Percentiles rank a stretch among this genome's conserved stretches.
Conservation (phyloP, 306 rosid species). For the Gillenia trifoliata region DNA sequence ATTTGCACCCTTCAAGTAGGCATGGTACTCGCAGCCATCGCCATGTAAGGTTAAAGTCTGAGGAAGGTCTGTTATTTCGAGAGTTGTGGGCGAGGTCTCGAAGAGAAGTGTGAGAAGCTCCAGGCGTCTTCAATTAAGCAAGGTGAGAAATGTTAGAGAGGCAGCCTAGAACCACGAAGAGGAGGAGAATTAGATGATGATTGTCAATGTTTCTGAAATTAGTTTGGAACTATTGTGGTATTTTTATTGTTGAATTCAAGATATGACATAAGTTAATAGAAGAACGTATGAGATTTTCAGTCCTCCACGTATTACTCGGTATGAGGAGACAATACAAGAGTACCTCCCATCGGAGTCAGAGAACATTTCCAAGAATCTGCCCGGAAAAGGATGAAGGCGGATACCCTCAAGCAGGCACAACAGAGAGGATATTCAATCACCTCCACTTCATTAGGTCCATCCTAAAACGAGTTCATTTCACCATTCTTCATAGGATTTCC, state of each 20-base stretch:
- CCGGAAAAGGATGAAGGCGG: no score
- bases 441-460: no score
- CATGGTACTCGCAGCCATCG: background rate
- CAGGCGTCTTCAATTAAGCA: background rate
- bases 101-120: background rate
- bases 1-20: conserved; percentile 3
- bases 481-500: no score
- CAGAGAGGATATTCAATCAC: no score
- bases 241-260: background rate
- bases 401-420: no score
- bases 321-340: no score
- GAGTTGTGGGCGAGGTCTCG: background rate
- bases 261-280: background rate
- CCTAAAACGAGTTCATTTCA: no score
- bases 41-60: conserved; percentile 1
- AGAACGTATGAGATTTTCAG: background rate
- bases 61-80: background rate
- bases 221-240: background rate
- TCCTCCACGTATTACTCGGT: no score
- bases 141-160: background rate
- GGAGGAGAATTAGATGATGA: conserved; percentile 9
- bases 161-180: background rate
- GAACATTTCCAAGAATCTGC: no score
- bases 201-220: background rate
- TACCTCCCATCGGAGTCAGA: no score